These are phyloP conservation scores for Pleurotus citrinopileatus DNA, from an alignment of 768 basidiomycete genomes.

Conservation along the genomic window DNA sequence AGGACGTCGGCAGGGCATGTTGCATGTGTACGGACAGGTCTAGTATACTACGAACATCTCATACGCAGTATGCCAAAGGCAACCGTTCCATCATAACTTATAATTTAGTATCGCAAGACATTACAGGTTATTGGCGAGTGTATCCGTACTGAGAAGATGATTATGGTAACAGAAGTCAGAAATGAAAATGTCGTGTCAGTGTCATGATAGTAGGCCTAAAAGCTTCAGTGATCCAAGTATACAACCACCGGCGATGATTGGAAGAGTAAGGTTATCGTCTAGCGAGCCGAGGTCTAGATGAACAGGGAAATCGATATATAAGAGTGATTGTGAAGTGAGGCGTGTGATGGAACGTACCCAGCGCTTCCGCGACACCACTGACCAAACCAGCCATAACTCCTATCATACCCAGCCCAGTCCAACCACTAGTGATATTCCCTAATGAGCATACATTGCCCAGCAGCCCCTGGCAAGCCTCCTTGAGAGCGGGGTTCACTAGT, in stretches of 20 bases:
- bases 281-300: conserved; percentile 71
- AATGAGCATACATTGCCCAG: conserved; percentile 14
- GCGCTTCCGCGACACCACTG: conserved; percentile 83
- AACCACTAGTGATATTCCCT: conserved; percentile 28
- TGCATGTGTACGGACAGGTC: no score
- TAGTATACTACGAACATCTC: neutral
- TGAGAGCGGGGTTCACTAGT: conserved; percentile 8
- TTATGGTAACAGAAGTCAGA: no score
- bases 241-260: conserved; percentile 79
- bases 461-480: conserved; percentile 3
- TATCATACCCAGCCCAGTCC: conserved; percentile 52
- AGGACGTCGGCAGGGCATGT: no score
- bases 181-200: neutral
- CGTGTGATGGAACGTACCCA: conserved; percentile 47
- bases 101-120: no score
- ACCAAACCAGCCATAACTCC: conserved; percentile 71
- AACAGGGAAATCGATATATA: conserved; percentile 7
- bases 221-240: conserved; percentile 41
- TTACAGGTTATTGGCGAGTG: no score
- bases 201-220: conserved; percentile 27
- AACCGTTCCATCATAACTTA: no score
- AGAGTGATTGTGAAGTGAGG: conserved; percentile 4
- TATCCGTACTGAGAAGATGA: no score
- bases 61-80: neutral
- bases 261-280: conserved; percentile 90